phyloP scores from a whole-genome alignment of 2,329 filamentous ascomycete genomes.

The Septoria petroselini region DNA sequence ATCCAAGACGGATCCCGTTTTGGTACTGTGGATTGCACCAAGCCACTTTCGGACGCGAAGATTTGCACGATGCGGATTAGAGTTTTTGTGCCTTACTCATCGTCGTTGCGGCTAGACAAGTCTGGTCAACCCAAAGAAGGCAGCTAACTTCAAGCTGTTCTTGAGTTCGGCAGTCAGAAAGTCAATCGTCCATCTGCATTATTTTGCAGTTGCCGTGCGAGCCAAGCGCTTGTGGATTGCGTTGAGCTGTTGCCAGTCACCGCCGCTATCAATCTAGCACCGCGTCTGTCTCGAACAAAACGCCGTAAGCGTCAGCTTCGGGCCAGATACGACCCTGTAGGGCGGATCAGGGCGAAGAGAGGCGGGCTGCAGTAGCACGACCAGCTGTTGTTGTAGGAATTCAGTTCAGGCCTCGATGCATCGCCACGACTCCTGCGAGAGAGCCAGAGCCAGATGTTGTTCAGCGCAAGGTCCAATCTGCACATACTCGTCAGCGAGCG shows the following conservation, averaged over 20 bases:
- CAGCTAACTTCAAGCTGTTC: conserved; percentile 4
- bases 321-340: neutral
- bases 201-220: neutral
- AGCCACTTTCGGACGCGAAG: neutral
- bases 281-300: neutral
- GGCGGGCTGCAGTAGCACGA: too few species aligned
- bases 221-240: conserved; percentile 1
- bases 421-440: conserved; percentile 2
- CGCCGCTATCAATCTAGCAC: neutral
- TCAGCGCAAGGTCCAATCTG: conserved; percentile 1
- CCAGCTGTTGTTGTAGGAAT: too few species aligned
- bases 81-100: conserved; percentile 8
- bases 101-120: neutral
- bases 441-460: neutral
- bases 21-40: neutral
- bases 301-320: conserved; percentile 9
- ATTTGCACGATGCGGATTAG: neutral
- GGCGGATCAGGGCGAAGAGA: too few species aligned
- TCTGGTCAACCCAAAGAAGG: neutral
- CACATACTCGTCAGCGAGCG: too few species aligned
- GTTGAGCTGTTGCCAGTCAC: neutral
- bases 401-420: neutral
- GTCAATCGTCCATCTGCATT: conserved; percentile 9
- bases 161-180: conserved; percentile 11
- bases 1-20: conserved; percentile 2